Evolutionary conservation across 352 stramenopile genomes (phyloP).

Genomic region (Phytophthora melonis): DNA sequence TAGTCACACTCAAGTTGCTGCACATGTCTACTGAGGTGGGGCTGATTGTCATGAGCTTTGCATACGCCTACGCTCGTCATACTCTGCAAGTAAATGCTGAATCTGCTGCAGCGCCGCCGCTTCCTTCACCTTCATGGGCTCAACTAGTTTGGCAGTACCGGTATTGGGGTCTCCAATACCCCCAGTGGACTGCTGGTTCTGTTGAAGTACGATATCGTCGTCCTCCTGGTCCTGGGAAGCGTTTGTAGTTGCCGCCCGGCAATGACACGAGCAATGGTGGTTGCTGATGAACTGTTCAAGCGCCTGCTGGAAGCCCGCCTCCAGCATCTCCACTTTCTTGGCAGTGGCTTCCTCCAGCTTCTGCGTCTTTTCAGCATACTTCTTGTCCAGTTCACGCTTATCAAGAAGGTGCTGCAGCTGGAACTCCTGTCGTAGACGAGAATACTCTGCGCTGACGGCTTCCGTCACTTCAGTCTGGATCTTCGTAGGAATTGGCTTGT

Average conservation of each 20-base stretch:
- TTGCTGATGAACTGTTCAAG: conserved; percentile 10
- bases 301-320: conserved; percentile 46
- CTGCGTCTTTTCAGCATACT: conserved; percentile 35
- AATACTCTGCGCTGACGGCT: conserved; percentile 53
- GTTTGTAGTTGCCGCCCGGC: background rate
- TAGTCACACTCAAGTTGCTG: background rate
- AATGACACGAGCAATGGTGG: conserved; percentile 6
- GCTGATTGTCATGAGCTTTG: conserved; percentile 3
- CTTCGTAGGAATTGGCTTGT: conserved; percentile 35
- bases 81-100: conserved; percentile 11
- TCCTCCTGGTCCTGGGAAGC: background rate
- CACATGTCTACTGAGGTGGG: background rate
- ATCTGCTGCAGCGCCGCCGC: conserved; percentile 6
- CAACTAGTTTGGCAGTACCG: background rate
- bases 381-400: conserved; percentile 34
- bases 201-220: background rate
- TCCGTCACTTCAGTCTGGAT: conserved; percentile 61
- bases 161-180: background rate
- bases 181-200: background rate
- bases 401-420: conserved; percentile 42
- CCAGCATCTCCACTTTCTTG: conserved; percentile 71
- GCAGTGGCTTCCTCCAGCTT: conserved; percentile 32
- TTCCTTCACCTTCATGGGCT: background rate
- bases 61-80: conserved; percentile 10
- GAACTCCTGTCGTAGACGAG: conserved; percentile 53